Evolutionary conservation across 331 rosid genomes (phyloP).

Genomic region (Acacia concinna): DNA sequence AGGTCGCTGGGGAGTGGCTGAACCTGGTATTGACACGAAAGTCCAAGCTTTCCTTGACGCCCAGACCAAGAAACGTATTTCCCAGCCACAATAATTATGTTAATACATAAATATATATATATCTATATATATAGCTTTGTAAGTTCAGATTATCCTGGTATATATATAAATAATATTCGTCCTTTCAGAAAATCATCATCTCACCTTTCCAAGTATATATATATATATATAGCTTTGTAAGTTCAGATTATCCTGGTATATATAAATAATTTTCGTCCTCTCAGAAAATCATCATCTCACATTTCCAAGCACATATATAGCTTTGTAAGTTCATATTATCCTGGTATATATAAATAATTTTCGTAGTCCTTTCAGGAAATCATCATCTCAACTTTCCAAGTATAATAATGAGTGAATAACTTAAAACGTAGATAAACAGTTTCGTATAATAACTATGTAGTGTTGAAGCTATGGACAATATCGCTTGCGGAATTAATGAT

Average conservation of each 20-base stretch:
- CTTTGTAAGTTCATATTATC: not conserved
- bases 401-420: not conserved
- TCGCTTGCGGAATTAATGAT: not conserved
- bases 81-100: slow-evolving; percentile 33
- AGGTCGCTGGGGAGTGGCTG: slow-evolving; percentile 52
- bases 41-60: slow-evolving; percentile 44
- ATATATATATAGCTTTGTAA: not conserved
- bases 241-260: not conserved
- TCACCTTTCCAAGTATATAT: not conserved
- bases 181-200: not conserved
- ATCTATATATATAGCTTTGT: not conserved
- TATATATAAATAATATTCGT: not conserved
- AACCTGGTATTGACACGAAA: slow-evolving; percentile 46
- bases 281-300: not conserved
- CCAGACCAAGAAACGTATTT: slow-evolving; percentile 30
- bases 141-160: not conserved
- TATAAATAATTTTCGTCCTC: not conserved
- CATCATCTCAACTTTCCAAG: not conserved
- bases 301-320: not conserved
- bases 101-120: not conserved
- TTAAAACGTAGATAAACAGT: not conserved
- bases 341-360: not conserved
- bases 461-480: not conserved
- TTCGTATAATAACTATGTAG: not conserved
- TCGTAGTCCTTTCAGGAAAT: not conserved